Percentiles rank a stretch among this genome's conserved stretches.
These are phyloP conservation scores for Saturnispora sekii DNA, from an alignment of 805 yeast species.

Conservation along the genomic window DNA sequence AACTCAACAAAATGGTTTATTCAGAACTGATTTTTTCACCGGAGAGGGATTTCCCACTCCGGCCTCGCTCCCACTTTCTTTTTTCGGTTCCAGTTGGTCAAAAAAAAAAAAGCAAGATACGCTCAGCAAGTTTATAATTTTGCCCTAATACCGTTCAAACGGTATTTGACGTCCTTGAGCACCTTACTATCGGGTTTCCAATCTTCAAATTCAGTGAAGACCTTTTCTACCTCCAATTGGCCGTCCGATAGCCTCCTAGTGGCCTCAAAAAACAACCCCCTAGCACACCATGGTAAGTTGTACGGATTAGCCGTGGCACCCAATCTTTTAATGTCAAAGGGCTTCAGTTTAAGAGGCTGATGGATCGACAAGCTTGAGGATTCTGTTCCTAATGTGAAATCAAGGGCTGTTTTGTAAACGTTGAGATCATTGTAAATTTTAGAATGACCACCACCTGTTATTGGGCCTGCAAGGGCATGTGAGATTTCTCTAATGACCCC, in stretches of 20 bases:
- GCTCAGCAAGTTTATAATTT: constrained; percentile 16
- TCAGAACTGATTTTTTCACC: neutral
- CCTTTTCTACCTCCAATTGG: constrained; percentile 45
- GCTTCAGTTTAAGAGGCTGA: constrained; percentile 22
- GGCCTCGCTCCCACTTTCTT: constrained; percentile 2
- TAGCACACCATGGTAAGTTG: constrained; percentile 84
- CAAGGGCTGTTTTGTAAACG: constrained; percentile 74
- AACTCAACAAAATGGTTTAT: constrained; percentile 2
- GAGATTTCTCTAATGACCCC: constrained; percentile 82
- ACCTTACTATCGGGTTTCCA: constrained; percentile 87
- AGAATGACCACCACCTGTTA: constrained; percentile 95
- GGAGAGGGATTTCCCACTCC: neutral
- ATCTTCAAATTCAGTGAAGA: constrained; percentile 62
- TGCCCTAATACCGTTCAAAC: constrained; percentile 28
- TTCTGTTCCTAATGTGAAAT: constrained; percentile 66
- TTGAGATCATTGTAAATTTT: constrained; percentile 74
- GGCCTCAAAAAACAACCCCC: constrained; percentile 65
- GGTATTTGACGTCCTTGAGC: constrained; percentile 71
- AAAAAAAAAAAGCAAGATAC: neutral
- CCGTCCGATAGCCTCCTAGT: constrained; percentile 29
- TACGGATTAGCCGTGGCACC: constrained; percentile 62
- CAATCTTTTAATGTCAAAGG: constrained; percentile 54
- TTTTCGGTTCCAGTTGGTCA: neutral
- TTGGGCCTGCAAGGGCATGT: constrained; percentile 70
- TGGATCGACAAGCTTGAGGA: constrained; percentile 16